These are phyloP conservation scores for Nothophoma quercina DNA, from an alignment of 2,329 filamentous ascomycete genomes.

Conservation along the genomic window DNA sequence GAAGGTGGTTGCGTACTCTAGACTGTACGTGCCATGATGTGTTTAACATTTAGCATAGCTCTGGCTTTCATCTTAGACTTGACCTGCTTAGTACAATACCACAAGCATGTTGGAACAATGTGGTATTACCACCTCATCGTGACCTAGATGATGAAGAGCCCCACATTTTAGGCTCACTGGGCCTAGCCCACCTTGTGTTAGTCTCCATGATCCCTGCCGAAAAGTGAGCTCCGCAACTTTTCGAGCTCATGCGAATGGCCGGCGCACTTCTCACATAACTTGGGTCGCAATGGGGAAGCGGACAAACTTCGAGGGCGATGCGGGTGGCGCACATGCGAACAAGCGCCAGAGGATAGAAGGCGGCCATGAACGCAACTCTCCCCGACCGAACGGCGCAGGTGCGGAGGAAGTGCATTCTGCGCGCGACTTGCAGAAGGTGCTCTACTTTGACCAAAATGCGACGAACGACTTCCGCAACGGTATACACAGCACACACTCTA, in stretches of 20 bases:
- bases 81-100: no score
- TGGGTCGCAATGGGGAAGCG: conserved; percentile 41
- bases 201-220: conserved; percentile 9
- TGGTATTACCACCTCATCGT: no score
- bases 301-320: conserved; percentile 41
- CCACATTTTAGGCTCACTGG: conserved; percentile 4
- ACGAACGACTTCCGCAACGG: conserved; percentile 41
- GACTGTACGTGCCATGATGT: conserved; percentile 81
- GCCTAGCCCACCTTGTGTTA: not conserved
- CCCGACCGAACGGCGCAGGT: conserved; percentile 24
- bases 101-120: no score
- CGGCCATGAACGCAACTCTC: conserved; percentile 35
- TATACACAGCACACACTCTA: conserved; percentile 12
- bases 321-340: conserved; percentile 31
- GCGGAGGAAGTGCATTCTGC: conserved; percentile 44
- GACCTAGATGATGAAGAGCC: not conserved
- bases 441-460: conserved; percentile 48
- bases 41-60: not conserved
- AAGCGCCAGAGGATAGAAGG: conserved; percentile 45
- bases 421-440: conserved; percentile 46
- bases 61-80: no score
- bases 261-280: conserved; percentile 14
- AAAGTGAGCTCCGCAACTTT: conserved; percentile 14
- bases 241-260: conserved; percentile 10
- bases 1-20: conserved; percentile 86